Evolutionary conservation across 2,329 filamentous ascomycete species (phyloP), one percentile per base, ranked within the genome.

Genomic region (Talaromyces sp.): DNA sequence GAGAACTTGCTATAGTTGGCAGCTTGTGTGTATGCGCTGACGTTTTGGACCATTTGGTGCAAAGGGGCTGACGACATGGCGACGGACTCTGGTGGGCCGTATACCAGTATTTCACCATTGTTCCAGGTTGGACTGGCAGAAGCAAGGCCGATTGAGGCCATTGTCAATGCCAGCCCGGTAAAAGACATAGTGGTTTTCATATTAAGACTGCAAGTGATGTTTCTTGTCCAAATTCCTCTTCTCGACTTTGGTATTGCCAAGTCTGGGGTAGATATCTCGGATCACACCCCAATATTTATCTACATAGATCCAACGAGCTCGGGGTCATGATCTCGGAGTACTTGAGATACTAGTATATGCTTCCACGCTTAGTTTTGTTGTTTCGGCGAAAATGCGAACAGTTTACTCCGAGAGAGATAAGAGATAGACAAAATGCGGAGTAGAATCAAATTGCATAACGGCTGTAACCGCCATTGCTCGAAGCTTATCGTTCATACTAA

Each of bases 1-100:
- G 69, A 64, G 47, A 65, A 68, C 1, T 29, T 27, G 6, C 70
- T 65, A 63, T 71, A 71, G 56, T 71, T 70, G 43, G 69, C 69
- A 47, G 69, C 58, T 11, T 61, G 56, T 15, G 63, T 65, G 22
- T 65, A 65, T 45, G 47, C 58, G 25, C 43, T 65, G 19, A 65
- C 15, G 38, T 65, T 65, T 49, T 61, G 58, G n/a, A 56, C 58
- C 63, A 65, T 61, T 3, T 65, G 56, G 13, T 61, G 17, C 27
- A 65, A 27, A 25, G 63, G 58, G 1, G 19, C 47, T 7, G 31
- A 22, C 15, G 11, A n/a, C 63, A 65, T 65, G 45, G 58, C 63
- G 7, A 65, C 63, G 4, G 63, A 65, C 36, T 65, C n/a, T n/a
- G 63, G 63, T 13, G 63, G 29, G 10, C 63, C 63, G 17, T 58